Percentiles rank a stretch among this genome's conserved stretches.
Conservation (phyloP, 495 filamentous ascomycete species). For the Astrocystis sublimbata region DNA sequence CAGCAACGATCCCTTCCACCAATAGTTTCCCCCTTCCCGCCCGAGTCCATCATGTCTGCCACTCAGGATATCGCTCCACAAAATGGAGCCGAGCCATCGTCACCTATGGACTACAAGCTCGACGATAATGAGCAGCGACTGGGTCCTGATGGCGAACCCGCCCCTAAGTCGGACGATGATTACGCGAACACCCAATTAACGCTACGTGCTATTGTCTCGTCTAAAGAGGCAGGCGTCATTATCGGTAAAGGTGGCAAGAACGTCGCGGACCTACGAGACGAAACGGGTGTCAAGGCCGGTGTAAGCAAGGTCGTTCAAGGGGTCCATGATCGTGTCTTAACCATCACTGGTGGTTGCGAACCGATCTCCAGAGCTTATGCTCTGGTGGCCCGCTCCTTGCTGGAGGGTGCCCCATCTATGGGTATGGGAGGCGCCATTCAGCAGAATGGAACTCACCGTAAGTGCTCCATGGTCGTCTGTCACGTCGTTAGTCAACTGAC, state of each 20-base stretch:
- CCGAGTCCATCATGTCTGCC: slow-evolving; percentile 43
- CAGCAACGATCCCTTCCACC: not conserved
- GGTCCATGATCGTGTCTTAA: slow-evolving; percentile 94
- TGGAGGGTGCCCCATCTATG: slow-evolving; percentile 91
- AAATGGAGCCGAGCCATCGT: slow-evolving; percentile 45
- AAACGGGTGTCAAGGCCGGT: slow-evolving; percentile 95
- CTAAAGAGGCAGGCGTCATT: slow-evolving; percentile 97
- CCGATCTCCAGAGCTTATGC: slow-evolving; percentile 88
- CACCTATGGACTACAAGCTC: slow-evolving; percentile 50
- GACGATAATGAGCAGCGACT: slow-evolving; percentile 56
- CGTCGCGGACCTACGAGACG: slow-evolving; percentile 92
- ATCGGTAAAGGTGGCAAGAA: slow-evolving; percentile 99
- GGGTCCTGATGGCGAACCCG: slow-evolving; percentile 67
- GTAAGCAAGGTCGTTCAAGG: slow-evolving; percentile 98
- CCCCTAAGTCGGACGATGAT: slow-evolving; percentile 89
- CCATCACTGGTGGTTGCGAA: slow-evolving; percentile 84
- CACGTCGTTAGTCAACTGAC: slow-evolving; percentile 25
- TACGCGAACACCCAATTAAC: slow-evolving; percentile 90
- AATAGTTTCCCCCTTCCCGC: not conserved
- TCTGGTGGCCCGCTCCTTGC: slow-evolving; percentile 84
- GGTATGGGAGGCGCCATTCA: slow-evolving; percentile 89
- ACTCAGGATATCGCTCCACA: slow-evolving; percentile 44
- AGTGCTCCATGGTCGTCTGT: slow-evolving; percentile 41
- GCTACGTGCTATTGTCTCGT: slow-evolving; percentile 94
- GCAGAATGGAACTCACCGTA: slow-evolving; percentile 90